These are phyloP conservation scores for Globisporangium uncinulatum DNA, from an alignment of 352 stramenopile genomes.

Conservation along the genomic window DNA sequence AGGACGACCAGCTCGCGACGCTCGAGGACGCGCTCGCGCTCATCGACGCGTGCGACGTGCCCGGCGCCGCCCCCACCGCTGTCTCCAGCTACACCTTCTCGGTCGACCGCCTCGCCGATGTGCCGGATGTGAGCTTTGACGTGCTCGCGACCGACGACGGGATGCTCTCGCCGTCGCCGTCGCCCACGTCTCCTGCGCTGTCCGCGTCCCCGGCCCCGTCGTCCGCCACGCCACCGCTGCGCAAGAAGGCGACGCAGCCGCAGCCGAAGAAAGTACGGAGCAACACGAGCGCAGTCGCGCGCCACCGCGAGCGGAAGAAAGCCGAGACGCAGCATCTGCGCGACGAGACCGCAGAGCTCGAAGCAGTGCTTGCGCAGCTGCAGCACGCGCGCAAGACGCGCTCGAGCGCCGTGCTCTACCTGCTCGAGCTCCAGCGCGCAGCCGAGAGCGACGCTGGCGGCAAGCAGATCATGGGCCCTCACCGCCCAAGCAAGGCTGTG, in stretches of 20 bases:
- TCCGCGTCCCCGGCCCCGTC: no score
- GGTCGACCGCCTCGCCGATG: neutral
- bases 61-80: neutral
- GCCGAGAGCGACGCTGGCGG: neutral
- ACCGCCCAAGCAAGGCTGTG: no score
- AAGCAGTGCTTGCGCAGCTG: slow-evolving; percentile 6
- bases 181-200: no score
- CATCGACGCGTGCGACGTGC: slow-evolving; percentile 14
- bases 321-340: slow-evolving; percentile 6
- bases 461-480: neutral
- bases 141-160: no score
- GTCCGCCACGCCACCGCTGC: no score
- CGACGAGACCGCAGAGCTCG: slow-evolving; percentile 7
- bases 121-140: no score
- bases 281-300: slow-evolving; percentile 9
- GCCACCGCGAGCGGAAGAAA: slow-evolving; percentile 14
- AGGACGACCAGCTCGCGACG: slow-evolving; percentile 18
- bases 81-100: neutral
- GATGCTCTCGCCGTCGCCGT: no score
- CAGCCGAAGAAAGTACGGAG: slow-evolving; percentile 2
- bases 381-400: neutral
- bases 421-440: slow-evolving; percentile 6
- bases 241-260: neutral
- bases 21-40: slow-evolving; percentile 16
- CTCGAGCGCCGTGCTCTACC: slow-evolving; percentile 1